These are phyloP conservation scores for Brassica cretica DNA, from an alignment of 345 rosid genomes.

Conservation along the genomic window DNA sequence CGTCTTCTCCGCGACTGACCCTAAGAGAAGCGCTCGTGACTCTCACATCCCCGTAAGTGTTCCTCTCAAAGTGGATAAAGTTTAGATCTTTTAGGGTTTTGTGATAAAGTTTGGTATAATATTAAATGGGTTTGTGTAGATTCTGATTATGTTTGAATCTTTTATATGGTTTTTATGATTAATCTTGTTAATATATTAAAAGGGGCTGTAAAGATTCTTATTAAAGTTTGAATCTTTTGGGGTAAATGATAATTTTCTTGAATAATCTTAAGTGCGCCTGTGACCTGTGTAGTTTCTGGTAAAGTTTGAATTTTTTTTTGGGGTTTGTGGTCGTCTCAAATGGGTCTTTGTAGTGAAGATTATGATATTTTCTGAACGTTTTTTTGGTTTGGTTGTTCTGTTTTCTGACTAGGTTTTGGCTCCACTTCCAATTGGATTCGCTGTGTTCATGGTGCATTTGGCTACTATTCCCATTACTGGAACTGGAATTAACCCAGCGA, in stretches of 20 bases:
- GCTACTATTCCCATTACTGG: conserved; percentile 87
- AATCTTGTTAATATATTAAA: not conserved
- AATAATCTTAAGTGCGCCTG: not conserved
- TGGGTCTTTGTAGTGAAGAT: not conserved
- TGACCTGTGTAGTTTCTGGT: not conserved
- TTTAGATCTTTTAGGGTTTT: not conserved
- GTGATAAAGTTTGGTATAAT: not conserved
- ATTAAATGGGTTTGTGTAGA: not conserved
- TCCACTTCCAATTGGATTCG: conserved; percentile 79
- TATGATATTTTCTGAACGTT: not conserved
- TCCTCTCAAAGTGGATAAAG: not conserved
- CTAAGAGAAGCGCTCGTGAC: too few relatives aligned
- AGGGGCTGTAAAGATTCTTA: not conserved
- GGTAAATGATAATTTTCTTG: not conserved
- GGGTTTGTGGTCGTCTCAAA: not conserved
- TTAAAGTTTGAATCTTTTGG: not conserved
- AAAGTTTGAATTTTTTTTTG: not conserved
- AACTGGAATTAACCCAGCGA: conserved; percentile 77
- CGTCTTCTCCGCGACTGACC: too few relatives aligned
- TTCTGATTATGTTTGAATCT: not conserved
- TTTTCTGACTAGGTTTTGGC: conserved; percentile 48
- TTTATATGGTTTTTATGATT: not conserved
- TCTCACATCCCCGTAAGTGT: too few relatives aligned
- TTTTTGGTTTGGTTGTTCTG: not conserved
- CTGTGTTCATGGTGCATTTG: conserved; percentile 77